Evolutionary conservation across 352 stramenopile species (phyloP), one percentile per base, ranked within the genome.

Genomic region (Pythium aquatile): DNA sequence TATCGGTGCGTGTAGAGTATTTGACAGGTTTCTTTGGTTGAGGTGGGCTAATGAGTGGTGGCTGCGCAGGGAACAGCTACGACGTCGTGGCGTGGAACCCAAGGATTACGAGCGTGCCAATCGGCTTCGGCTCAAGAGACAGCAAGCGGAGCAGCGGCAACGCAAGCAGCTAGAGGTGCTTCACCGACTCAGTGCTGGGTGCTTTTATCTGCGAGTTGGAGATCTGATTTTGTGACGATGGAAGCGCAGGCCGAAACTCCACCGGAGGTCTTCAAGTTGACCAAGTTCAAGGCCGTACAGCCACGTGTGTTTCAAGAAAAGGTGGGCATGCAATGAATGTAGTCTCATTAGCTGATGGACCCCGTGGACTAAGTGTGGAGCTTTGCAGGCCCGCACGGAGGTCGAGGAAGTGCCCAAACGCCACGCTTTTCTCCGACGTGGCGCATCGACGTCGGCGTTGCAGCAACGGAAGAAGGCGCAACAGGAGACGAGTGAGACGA

Each of bases 61-160:
- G 5, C 9, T 24, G 5, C 13, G 35, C 53, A 92, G 81, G 26
- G 81, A 90, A 68, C 76, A 90, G 66, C 69, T 85, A 56, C 68
- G 75, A 40, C 79, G 77, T 28, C 73, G 58, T 55, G 83, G 83
- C 20, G 74, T 88, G 7, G 74, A 64, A 29, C 81, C 81, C 9
- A 88, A 75, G 35, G 71, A 92, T 62, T 90, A 77, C 57, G 79
- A 89, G 49, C 74, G 79, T 2, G 76, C 80, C 24, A 92, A 92
- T 64, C 85, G 87, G 11, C 47, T 89, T 59, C 73, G 64, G 2
- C 58, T 90, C 5, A 89, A 90, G 67, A 72, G 77, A 39, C 63
- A 88, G 53, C 81, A 92, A 62, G 69, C 62, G 5, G 69, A 81
- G 58, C 88, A 92, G 16, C 79, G 79, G 8, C 74, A 87, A 64